A percentile compares a stretch with the other conserved stretches of the same genome.
Evolutionary conservation across 164 flowering plant genomes (phyloP).

Genomic region (Macadamia integrifolia): DNA sequence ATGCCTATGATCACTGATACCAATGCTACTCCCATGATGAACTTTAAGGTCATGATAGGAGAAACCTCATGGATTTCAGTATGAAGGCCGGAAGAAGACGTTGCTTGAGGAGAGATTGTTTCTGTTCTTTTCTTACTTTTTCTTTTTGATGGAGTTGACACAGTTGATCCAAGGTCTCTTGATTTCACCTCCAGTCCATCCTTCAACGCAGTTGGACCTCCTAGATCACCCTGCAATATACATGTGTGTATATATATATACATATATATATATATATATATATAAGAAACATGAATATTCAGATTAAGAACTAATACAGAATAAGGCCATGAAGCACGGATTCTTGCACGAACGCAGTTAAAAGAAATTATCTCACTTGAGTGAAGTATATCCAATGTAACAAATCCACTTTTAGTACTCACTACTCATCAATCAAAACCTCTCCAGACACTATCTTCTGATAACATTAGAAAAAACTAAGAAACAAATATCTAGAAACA

Average conservation of each 20-base stretch:
- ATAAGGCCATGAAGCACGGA: neutral
- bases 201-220: neutral
- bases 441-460: no score
- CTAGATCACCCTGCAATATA: slow-evolving; percentile 31
- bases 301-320: slow-evolving; percentile 4
- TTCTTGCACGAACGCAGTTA: no score
- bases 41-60: slow-evolving; percentile 39
- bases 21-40: slow-evolving; percentile 71
- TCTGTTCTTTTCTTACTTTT: slow-evolving; percentile 71
- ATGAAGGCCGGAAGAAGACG: slow-evolving; percentile 23
- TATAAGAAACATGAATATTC: neutral
- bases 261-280: no score
- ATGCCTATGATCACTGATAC: slow-evolving; percentile 74
- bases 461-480: no score
- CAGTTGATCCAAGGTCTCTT: slow-evolving; percentile 54
- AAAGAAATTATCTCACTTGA: no score
- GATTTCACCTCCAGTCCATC: slow-evolving; percentile 43
- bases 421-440: no score
- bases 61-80: slow-evolving; percentile 28
- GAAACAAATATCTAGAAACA: no score
- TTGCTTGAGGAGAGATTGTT: slow-evolving; percentile 39
- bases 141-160: slow-evolving; percentile 58
- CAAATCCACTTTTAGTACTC: no score
- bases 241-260: neutral
- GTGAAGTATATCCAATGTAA: no score